Evolutionary conservation across 2,329 filamentous ascomycete genomes (phyloP).

Genomic region (Fusarium sp.): DNA sequence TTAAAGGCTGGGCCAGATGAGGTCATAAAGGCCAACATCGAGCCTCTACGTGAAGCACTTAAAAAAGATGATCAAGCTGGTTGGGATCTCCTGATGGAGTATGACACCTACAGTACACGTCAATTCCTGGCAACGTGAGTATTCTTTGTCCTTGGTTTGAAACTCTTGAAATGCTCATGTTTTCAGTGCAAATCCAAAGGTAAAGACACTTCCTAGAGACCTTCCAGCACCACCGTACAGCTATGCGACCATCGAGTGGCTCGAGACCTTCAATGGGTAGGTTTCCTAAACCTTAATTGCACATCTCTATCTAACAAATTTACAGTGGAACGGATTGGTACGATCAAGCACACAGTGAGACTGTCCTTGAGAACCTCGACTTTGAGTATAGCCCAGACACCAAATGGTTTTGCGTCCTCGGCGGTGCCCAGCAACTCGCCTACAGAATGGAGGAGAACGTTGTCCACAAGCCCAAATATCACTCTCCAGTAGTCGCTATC

Average conservation of each 20-base stretch:
- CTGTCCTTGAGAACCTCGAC: slow-evolving; percentile 10
- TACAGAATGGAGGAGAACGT: neutral
- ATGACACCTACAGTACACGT: slow-evolving; percentile 15
- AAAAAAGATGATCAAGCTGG: neutral
- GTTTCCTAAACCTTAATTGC: rapidly evolving
- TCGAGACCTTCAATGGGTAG: neutral
- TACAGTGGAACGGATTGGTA: slow-evolving; percentile 14
- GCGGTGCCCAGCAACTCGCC: slow-evolving; percentile 8
- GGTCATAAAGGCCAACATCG: neutral
- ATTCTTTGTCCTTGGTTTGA: rapidly evolving
- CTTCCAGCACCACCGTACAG: neutral
- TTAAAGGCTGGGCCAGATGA: neutral
- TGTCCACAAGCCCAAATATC: neutral
- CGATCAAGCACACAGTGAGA: slow-evolving; percentile 8
- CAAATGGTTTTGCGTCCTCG: slow-evolving; percentile 15
- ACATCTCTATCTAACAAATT: neutral
- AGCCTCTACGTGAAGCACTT: neutral
- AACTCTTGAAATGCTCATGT: neutral
- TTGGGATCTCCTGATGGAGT: slow-evolving; percentile 8
- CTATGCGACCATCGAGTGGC: slow-evolving; percentile 18
- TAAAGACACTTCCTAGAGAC: neutral
- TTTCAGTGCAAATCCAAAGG: neutral
- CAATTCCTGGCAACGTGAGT: slow-evolving; percentile 6
- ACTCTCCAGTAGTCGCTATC: neutral
- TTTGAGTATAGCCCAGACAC: neutral